phyloP scores from a whole-genome alignment of 2,329 filamentous ascomycete genomes.

The Paecilomyces sp. region DNA sequence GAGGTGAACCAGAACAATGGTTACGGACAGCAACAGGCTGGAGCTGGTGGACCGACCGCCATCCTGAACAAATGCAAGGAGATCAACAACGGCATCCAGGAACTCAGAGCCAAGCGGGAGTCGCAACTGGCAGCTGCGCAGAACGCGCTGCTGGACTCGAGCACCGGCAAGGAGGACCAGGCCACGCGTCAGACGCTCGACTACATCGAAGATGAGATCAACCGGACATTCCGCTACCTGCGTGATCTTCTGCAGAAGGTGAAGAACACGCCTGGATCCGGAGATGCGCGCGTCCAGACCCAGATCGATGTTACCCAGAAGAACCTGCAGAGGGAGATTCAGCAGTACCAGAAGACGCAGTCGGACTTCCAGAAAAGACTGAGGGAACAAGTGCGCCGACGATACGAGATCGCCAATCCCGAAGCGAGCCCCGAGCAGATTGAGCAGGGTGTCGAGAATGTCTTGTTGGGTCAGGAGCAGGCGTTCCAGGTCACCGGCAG shows the following conservation, averaged over 20 bases:
- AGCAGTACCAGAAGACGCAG: constrained; percentile 74
- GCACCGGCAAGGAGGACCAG: constrained; percentile 60
- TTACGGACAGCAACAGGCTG: constrained; percentile 21
- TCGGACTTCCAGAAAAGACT: constrained; percentile 71
- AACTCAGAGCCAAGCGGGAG: constrained; percentile 57
- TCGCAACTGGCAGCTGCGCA: constrained; percentile 49
- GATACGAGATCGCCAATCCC: constrained; percentile 83
- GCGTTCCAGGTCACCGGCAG: constrained; percentile 56
- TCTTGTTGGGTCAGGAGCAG: constrained; percentile 57
- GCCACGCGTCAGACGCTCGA: constrained; percentile 65
- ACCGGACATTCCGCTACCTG: constrained; percentile 72
- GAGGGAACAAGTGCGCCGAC: constrained; percentile 75
- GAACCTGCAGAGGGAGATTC: constrained; percentile 71
- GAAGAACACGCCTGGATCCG: constrained; percentile 73
- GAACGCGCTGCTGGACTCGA: constrained; percentile 68
- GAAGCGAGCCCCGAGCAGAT: constrained; percentile 75
- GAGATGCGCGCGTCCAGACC: constrained; percentile 63
- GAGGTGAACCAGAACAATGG: constrained; percentile 34
- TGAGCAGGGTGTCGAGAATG: constrained; percentile 65
- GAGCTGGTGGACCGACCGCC: constrained; percentile 56
- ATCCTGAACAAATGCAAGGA: constrained; percentile 80
- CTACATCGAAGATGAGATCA: constrained; percentile 67
- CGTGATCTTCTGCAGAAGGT: constrained; percentile 72
- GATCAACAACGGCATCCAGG: constrained; percentile 69
- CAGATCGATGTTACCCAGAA: constrained; percentile 79